Percentiles rank a stretch among this genome's conserved stretches.
These are phyloP conservation scores for Globisporangium polare DNA, from an alignment of 352 stramenopile genomes.

Conservation along the genomic window DNA sequence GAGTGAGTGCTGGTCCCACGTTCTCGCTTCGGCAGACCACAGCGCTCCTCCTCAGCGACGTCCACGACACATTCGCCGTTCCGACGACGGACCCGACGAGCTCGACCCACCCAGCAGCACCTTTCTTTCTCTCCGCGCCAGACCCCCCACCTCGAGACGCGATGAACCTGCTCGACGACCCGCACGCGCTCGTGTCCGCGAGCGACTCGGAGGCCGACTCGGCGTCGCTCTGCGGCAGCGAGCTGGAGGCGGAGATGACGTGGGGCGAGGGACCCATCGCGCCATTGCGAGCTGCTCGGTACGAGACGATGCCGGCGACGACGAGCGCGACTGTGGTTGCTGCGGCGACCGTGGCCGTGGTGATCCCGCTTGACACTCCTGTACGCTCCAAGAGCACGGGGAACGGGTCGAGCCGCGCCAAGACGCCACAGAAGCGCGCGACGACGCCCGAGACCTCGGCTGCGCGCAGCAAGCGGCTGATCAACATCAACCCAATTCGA, in stretches of 20 bases:
- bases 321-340: not conserved
- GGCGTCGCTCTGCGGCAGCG: conserved; percentile 66
- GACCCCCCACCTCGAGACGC: not conserved
- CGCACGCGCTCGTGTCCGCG: conserved; percentile 17
- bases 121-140: too few species aligned
- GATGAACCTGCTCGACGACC: conserved; percentile 18
- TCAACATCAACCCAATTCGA: conserved; percentile 77
- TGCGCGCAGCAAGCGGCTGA: conserved; percentile 60
- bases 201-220: conserved; percentile 66
- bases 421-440: conserved; percentile 59
- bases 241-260: conserved; percentile 73
- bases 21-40: not conserved
- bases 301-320: conserved; percentile 5
- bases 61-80: not conserved
- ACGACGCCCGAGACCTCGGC: conserved; percentile 42
- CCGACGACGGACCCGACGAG: too few species aligned
- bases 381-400: conserved; percentile 53
- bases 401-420: conserved; percentile 56
- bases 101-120: too few species aligned
- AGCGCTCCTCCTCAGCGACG: not conserved
- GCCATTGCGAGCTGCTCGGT: conserved; percentile 37
- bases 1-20: not conserved
- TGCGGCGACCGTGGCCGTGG: not conserved
- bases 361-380: conserved; percentile 1
- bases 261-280: conserved; percentile 76